phyloP scores from a whole-genome alignment of 2,329 filamentous ascomycete species.

The Colletotrichum euphorbiae region DNA sequence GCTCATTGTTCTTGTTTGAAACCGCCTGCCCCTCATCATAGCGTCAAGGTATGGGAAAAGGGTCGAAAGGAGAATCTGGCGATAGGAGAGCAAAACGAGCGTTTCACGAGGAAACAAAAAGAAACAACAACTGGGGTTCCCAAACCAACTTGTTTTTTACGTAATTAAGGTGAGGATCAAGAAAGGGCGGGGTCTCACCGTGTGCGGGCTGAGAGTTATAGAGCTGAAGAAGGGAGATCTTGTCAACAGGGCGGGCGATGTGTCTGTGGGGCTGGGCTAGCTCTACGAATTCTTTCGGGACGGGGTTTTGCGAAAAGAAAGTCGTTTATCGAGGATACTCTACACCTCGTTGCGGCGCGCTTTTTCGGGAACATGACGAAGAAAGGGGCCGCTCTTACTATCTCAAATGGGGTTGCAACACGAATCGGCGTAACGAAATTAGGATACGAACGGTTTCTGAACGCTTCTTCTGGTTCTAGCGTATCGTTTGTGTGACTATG shows the following conservation, averaged over 20 bases:
- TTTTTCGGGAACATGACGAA: neutral
- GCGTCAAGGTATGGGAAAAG: constrained; percentile 1
- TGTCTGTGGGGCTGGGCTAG: neutral
- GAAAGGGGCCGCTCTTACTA: neutral
- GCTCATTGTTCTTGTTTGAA: neutral
- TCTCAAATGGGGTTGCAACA: neutral
- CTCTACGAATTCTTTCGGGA: neutral
- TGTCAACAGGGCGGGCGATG: neutral
- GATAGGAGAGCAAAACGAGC: neutral
- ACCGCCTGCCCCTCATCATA: neutral
- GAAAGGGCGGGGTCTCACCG: neutral
- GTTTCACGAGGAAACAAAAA: neutral
- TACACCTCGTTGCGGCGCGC: too few relatives aligned
- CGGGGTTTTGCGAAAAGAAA: too few relatives aligned
- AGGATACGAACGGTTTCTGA: constrained; percentile 48
- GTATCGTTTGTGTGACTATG: too few relatives aligned
- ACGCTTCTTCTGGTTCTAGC: neutral
- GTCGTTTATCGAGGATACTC: too few relatives aligned
- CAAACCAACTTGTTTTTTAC: constrained; percentile 20
- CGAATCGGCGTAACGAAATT: constrained; percentile 30
- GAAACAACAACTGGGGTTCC: constrained; percentile 6
- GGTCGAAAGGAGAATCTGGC: neutral
- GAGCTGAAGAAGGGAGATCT: constrained; percentile 13
- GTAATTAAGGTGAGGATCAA: constrained; percentile 36
- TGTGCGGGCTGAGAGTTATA: neutral